A percentile compares a stretch with the other conserved stretches of the same genome.
Conservation (phyloP, 2,329 filamentous ascomycete species). For the Claviceps capensis region DNA sequence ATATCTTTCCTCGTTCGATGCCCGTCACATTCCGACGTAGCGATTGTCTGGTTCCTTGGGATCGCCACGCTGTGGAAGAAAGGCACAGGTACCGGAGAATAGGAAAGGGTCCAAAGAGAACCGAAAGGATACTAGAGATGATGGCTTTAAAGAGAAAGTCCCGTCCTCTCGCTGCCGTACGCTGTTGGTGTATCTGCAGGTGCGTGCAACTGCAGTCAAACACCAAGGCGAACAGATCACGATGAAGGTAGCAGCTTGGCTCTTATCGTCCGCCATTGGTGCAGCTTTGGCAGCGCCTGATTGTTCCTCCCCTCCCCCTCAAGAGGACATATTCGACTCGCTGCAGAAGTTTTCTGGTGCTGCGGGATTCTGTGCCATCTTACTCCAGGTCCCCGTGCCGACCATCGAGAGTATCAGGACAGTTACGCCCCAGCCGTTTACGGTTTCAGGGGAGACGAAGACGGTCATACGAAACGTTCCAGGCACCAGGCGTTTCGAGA, state of each 20-base stretch:
- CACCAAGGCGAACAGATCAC: neutral
- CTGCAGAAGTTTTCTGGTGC: neutral
- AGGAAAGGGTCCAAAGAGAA: too few relatives aligned
- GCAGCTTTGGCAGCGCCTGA: neutral
- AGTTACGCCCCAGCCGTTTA: neutral
- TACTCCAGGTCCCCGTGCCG: neutral
- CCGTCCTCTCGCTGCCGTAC: too few relatives aligned
- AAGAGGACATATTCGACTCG: neutral
- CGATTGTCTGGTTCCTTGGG: too few relatives aligned
- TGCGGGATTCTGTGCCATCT: neutral
- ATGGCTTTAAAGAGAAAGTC: too few relatives aligned
- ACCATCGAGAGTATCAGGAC: neutral
- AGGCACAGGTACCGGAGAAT: too few relatives aligned
- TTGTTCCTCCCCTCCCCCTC: neutral
- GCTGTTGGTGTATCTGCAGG: too few relatives aligned
- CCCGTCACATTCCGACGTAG: too few relatives aligned
- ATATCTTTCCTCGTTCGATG: too few relatives aligned
- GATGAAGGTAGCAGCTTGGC: neutral
- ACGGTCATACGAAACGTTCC: neutral
- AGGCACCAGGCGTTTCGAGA: neutral
- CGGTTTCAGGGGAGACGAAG: neutral
- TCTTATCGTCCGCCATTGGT: neutral
- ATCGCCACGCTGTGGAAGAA: too few relatives aligned
- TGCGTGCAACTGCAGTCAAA: neutral
- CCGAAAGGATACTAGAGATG: too few relatives aligned